These are phyloP conservation scores for Arthrobotrys sphaeroides DNA, from an alignment of 2,329 filamentous ascomycete genomes.

Conservation along the genomic window DNA sequence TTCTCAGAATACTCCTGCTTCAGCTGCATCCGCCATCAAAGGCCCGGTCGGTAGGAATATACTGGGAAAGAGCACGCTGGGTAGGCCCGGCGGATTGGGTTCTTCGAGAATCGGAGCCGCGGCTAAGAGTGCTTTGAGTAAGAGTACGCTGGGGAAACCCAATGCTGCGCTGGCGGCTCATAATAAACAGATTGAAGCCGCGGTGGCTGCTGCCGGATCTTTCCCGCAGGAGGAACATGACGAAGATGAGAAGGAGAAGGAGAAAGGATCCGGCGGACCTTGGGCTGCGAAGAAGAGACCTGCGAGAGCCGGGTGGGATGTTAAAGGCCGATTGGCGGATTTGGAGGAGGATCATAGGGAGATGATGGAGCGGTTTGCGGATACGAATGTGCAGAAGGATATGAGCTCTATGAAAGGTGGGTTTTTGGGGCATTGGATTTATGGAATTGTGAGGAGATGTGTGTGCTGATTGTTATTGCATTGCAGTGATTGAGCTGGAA, in stretches of 20 bases:
- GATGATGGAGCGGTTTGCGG: conserved; percentile 73
- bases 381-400: conserved; percentile 78
- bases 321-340: conserved; percentile 77
- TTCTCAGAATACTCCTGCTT: conserved; percentile 25
- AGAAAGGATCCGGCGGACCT: not conserved
- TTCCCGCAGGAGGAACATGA: conserved; percentile 9
- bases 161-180: conserved; percentile 23
- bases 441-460: not conserved
- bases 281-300: conserved; percentile 59
- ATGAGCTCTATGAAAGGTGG: conserved; percentile 78
- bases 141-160: conserved; percentile 14
- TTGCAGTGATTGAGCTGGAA: conserved; percentile 71
- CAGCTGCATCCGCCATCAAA: not conserved
- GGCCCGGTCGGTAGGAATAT: not conserved
- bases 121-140: not conserved
- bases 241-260: conserved; percentile 15
- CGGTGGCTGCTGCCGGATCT: not conserved
- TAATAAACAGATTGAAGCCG: conserved; percentile 3
- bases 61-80: conserved; percentile 4
- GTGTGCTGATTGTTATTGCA: conserved; percentile 36
- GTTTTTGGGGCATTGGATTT: not conserved
- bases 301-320: conserved; percentile 74
- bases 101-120: conserved; percentile 22
- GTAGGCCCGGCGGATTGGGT: not conserved
- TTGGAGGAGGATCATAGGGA: conserved; percentile 71